Conservation (phyloP, 202 grass and related monocot species). For the Elaeis oleifera region DNA sequence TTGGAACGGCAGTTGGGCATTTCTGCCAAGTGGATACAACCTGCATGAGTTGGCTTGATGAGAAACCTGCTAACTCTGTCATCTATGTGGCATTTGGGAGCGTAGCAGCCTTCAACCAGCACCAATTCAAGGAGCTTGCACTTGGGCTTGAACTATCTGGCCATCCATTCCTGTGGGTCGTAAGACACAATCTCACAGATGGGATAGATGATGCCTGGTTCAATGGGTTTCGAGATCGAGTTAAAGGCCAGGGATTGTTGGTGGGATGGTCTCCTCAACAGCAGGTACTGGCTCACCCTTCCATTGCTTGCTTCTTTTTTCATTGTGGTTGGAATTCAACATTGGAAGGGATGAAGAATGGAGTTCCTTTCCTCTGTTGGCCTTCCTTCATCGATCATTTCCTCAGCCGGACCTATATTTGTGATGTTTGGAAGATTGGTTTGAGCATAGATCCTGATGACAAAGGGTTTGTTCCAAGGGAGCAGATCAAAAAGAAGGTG, state of each 20-base stretch:
- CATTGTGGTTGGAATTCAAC: conserved; percentile 76
- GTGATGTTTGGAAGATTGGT: conserved; percentile 39
- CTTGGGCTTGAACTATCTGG: conserved; percentile 27
- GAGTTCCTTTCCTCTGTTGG: conserved; percentile 51
- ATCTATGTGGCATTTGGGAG: conserved; percentile 48
- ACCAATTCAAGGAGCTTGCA: conserved; percentile 33
- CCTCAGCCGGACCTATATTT: conserved; percentile 33
- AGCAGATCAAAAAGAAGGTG: conserved; percentile 32
- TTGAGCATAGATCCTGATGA: conserved; percentile 28
- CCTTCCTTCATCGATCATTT: conserved; percentile 55
- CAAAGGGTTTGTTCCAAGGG: conserved; percentile 29
- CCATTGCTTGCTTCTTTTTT: conserved; percentile 50
- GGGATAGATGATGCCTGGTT: conserved; percentile 27
- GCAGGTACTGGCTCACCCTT: conserved; percentile 37
- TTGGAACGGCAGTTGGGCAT: neutral
- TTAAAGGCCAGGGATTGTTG: conserved; percentile 27
- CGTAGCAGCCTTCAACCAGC: conserved; percentile 15
- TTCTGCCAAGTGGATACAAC: conserved; percentile 4
- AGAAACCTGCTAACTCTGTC: conserved; percentile 15
- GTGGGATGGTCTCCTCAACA: conserved; percentile 49
- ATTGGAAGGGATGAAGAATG: conserved; percentile 36
- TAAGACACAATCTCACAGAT: conserved; percentile 24
- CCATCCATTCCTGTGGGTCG: conserved; percentile 43
- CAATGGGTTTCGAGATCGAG: conserved; percentile 14
- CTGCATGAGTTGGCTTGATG: conserved; percentile 34